Percentiles rank a stretch among this genome's conserved stretches.
Conservation (phyloP, 192 early-diverging fungal species). For the Pilaira anomala region DNA sequence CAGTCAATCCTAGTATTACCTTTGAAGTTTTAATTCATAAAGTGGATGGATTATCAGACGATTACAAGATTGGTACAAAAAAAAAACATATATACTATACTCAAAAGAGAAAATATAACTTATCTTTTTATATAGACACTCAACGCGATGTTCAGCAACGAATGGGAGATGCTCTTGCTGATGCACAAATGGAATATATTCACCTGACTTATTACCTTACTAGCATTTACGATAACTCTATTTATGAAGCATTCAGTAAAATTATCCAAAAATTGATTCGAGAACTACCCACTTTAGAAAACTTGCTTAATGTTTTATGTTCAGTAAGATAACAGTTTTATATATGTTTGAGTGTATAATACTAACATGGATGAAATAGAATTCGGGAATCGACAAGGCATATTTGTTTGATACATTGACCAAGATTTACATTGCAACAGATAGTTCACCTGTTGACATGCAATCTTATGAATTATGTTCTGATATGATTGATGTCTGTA, state of each 20-base stretch:
- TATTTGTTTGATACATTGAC: slow-evolving; percentile 88
- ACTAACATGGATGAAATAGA: slow-evolving; percentile 41
- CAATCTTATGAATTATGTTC: slow-evolving; percentile 91
- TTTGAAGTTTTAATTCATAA: slow-evolving; percentile 98
- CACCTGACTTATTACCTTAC: slow-evolving; percentile 85
- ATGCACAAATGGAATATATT: slow-evolving; percentile 72
- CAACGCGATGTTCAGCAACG: slow-evolving; percentile 92
- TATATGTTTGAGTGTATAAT: too few species aligned
- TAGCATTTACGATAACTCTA: slow-evolving; percentile 89
- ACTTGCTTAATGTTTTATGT: slow-evolving; percentile 89
- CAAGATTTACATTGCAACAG: slow-evolving; percentile 94
- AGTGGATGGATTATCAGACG: slow-evolving; percentile 92
- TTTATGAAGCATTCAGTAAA: slow-evolving; percentile 93
- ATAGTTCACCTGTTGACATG: slow-evolving; percentile 84
- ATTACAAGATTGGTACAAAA: slow-evolving; percentile 94
- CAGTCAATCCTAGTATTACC: slow-evolving; percentile 77
- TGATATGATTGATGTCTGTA: slow-evolving; percentile 92
- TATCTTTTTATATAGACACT: slow-evolving; percentile 70
- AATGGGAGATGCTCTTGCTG: slow-evolving; percentile 81
- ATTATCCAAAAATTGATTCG: slow-evolving; percentile 90
- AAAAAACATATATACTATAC: slow-evolving; percentile 75
- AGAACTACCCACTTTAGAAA: slow-evolving; percentile 80
- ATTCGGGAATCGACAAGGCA: slow-evolving; percentile 94
- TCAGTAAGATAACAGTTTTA: slow-evolving; percentile 69
- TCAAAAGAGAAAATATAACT: too few species aligned